A percentile compares a stretch with the other conserved stretches of the same genome.
Evolutionary conservation across 2,329 filamentous ascomycete genomes (phyloP).

Genomic region (Monosporascus sp.): DNA sequence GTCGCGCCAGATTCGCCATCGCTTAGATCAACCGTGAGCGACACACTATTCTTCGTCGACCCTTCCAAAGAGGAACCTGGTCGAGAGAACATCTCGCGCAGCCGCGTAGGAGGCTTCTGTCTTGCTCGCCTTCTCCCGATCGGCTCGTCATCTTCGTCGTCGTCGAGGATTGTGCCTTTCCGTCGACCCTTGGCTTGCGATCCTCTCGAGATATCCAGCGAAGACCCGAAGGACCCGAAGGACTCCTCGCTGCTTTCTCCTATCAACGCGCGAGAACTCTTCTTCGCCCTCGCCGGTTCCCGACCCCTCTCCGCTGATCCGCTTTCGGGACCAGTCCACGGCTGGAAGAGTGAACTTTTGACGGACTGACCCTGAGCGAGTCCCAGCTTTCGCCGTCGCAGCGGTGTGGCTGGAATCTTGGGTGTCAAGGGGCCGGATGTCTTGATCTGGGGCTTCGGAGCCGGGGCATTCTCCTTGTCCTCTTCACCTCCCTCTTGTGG

Average conservation of each 20-base stretch:
- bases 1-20: conserved; percentile 7
- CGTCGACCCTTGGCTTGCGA: not conserved
- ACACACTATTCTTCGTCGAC: too few relatives aligned
- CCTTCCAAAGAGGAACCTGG: not conserved
- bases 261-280: conserved; percentile 5
- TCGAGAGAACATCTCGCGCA: not conserved
- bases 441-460: not conserved
- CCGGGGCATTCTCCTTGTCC: conserved; percentile 1
- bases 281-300: conserved; percentile 1
- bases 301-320: not conserved
- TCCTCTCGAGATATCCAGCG: not conserved
- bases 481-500: not conserved
- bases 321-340: conserved; percentile 13
- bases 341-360: conserved; percentile 21
- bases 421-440: not conserved
- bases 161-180: conserved; percentile 2
- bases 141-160: not conserved
- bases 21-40: conserved; percentile 4
- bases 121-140: not conserved
- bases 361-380: conserved; percentile 14
- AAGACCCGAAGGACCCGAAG: not conserved
- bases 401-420: conserved; percentile 16
- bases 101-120: not conserved
- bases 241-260: conserved; percentile 7
- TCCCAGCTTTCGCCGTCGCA: conserved; percentile 24